Conservation (phyloP, 2,329 filamentous ascomycete species). For the Arthroderma sp. region DNA sequence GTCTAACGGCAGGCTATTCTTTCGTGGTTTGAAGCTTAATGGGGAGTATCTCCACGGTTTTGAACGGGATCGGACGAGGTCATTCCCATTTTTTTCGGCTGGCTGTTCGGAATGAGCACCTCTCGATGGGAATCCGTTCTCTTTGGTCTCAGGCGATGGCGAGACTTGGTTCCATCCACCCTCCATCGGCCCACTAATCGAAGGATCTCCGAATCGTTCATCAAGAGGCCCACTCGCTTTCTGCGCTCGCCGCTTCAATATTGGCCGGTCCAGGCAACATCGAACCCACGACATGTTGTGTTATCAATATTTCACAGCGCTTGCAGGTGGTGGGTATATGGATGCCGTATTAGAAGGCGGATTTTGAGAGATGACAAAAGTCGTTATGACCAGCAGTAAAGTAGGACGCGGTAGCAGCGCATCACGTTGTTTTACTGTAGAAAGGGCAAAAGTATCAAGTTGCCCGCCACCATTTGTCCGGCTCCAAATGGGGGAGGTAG, state of each 20-base stretch:
- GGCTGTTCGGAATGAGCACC: neutral
- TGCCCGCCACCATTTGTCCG: neutral
- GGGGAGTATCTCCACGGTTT: neutral
- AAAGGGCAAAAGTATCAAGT: neutral
- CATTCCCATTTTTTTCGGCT: neutral
- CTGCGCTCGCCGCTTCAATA: slow-evolving; percentile 10
- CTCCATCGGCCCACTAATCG: slow-evolving; percentile 15
- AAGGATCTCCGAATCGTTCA: slow-evolving; percentile 14
- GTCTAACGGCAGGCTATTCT: neutral
- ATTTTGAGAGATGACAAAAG: neutral
- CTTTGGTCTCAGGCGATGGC: neutral
- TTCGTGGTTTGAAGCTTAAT: neutral
- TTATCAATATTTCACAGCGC: neutral
- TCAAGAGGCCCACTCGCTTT: slow-evolving; percentile 11
- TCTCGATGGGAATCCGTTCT: neutral
- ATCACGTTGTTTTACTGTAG: neutral
- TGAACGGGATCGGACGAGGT: neutral
- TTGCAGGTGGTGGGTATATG: neutral
- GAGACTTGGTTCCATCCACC: slow-evolving; percentile 16
- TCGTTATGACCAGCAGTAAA: neutral
- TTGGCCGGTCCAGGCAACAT: slow-evolving; percentile 12
- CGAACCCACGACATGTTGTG: slow-evolving; percentile 7
- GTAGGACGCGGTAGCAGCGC: neutral
- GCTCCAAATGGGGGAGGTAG: neutral
- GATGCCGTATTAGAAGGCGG: neutral